Percentiles rank a stretch among this genome's conserved stretches.
Evolutionary conservation across 225 moss, liverwort and hornwort species (phyloP).

Genomic region (Sphagnum tenellum): DNA sequence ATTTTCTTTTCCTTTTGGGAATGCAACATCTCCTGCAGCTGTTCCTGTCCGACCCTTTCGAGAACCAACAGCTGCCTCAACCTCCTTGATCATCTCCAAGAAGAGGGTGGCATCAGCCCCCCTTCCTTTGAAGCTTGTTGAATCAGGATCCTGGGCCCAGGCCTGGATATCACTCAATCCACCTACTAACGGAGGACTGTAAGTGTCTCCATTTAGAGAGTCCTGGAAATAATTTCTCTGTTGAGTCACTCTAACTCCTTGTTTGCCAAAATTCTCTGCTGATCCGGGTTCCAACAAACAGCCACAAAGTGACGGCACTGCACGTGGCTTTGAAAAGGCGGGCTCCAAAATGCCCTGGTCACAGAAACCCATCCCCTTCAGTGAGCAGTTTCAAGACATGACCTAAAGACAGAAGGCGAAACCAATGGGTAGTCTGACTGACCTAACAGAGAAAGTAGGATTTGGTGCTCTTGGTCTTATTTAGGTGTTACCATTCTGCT

Average conservation of each 20-base stretch:
- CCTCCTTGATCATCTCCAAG: conserved; percentile 89
- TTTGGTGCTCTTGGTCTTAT: too few relatives aligned
- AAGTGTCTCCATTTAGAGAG: too few relatives aligned
- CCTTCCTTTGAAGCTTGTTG: conserved; percentile 50
- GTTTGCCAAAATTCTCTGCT: conserved; percentile 28
- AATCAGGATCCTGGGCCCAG: conserved; percentile 69
- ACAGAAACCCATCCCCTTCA: neutral
- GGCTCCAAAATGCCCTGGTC: conserved; percentile 82
- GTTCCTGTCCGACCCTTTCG: conserved; percentile 89
- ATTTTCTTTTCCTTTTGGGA: conserved; percentile 91
- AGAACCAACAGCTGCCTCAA: conserved; percentile 74
- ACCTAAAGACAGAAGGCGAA: too few relatives aligned
- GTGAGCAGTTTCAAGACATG: too few relatives aligned
- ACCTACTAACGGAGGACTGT: too few relatives aligned
- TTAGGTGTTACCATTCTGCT: too few relatives aligned
- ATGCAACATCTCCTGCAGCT: conserved; percentile 87
- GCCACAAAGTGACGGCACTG: conserved; percentile 37
- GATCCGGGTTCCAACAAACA: conserved; percentile 44
- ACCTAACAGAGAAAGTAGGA: too few relatives aligned
- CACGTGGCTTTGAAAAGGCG: conserved; percentile 74
- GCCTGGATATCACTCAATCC: conserved; percentile 4
- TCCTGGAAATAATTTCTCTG: too few relatives aligned
- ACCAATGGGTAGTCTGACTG: too few relatives aligned
- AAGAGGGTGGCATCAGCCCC: conserved; percentile 50
- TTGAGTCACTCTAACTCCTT: conserved; percentile 1